Evolutionary conservation across 2,329 filamentous ascomycete genomes (phyloP), one percentile per base, ranked within the genome.

Genomic region (Diaporthe vaccinii): DNA sequence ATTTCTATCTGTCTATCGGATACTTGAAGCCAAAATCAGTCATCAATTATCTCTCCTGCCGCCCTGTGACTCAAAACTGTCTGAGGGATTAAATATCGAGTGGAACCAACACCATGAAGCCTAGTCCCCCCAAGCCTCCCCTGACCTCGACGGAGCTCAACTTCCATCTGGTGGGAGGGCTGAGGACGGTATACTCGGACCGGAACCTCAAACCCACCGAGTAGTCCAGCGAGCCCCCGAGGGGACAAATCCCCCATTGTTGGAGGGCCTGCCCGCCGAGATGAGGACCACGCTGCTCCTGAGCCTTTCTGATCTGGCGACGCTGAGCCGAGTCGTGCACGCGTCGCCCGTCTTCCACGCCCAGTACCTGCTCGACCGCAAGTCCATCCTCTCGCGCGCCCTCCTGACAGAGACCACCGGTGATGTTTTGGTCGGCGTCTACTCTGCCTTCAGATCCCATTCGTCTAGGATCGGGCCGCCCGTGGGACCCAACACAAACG

Each of bases 331-430:
- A 9, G 22, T 69, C 15, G n/a, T 55, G 10, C 65, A 69, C 34
- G 62, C 62, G 12, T 68, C 62, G 20, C 62, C 62, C 10, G 20
- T 68, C 28, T 68, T 36, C 62, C 51, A 39, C 22, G 15, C 34
- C 9, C 67, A 70, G 28, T 70, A 57, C 15, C 51, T 53, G n/a
- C 22, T 41, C 9, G 12, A 70, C n/a, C 67, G 51, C 6, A 70
- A 31, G 22, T 57, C 34, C 22, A 31, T 44, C 31, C 36, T 70
- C 22, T 25, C 15, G 3, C 31, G 17, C n/a, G 5, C 1, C 36
- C 14, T 57, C 25, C 14, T 14, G 10, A 20, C 1, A 20, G 34
- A 55, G 36, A 31, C 25, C 4, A 57, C 22, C n/a, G 36, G 46
- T 2, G 36, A 69, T 36, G 34, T 44, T 9, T 58, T 58, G 7